phyloP scores from a whole-genome alignment of 352 stramenopile genomes.

The Globisporangium mamillatum region DNA sequence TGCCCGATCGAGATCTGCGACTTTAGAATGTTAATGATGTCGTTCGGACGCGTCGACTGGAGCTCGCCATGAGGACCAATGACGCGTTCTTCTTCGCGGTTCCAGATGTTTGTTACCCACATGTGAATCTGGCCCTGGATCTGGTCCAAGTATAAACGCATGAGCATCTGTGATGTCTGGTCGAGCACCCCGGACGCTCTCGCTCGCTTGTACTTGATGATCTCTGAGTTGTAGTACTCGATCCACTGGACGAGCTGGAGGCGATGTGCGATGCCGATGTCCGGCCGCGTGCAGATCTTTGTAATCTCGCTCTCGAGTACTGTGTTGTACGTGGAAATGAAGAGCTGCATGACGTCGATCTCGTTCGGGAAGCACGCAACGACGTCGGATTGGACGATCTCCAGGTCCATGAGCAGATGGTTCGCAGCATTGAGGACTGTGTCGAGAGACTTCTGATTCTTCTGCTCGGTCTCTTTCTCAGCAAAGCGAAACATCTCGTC shows the following conservation, averaged over 20 bases:
- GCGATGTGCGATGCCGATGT: conserved; percentile 69
- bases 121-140: conserved; percentile 78
- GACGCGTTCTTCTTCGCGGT: conserved; percentile 68
- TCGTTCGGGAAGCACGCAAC: conserved; percentile 64
- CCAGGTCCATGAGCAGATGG: conserved; percentile 74
- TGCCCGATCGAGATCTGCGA: conserved; percentile 84
- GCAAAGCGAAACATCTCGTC: conserved; percentile 65
- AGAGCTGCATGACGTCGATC: conserved; percentile 81
- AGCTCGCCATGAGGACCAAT: conserved; percentile 58
- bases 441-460: conserved; percentile 61
- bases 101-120: conserved; percentile 87
- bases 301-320: conserved; percentile 69
- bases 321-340: conserved; percentile 73
- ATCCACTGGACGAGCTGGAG: conserved; percentile 87
- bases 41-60: conserved; percentile 75
- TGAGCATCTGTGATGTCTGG: conserved; percentile 65
- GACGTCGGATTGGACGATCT: conserved; percentile 76
- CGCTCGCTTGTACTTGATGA: conserved; percentile 81
- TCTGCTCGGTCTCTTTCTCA: conserved; percentile 43
- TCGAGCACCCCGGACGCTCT: conserved; percentile 66
- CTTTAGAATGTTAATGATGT: conserved; percentile 87
- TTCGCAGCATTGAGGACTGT: conserved; percentile 62
- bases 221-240: conserved; percentile 86
- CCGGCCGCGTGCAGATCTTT: conserved; percentile 48
- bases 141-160: conserved; percentile 70